Conservation (phyloP, 495 filamentous ascomycete genomes). For the Cairneyella variabilis region DNA sequence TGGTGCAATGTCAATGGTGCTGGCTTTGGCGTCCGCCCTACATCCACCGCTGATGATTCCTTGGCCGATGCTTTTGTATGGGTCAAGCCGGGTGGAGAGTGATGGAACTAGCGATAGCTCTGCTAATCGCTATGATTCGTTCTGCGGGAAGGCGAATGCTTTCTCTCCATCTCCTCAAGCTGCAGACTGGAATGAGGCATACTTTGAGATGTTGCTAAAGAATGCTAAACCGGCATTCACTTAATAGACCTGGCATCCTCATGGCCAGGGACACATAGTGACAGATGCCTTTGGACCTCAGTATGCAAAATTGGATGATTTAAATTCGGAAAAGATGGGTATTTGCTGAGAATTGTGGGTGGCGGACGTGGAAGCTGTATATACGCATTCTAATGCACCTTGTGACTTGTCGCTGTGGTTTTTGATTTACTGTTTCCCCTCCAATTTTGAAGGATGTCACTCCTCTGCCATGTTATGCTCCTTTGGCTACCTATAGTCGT, state of each 20-base stretch:
- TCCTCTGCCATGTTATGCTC: no score
- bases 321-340: no score
- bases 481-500: no score
- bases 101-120: constrained; percentile 66
- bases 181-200: constrained; percentile 72
- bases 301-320: neutral
- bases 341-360: no score
- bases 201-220: constrained; percentile 63
- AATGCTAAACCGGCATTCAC: constrained; percentile 59
- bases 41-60: constrained; percentile 53
- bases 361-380: no score
- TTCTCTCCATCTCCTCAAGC: constrained; percentile 69
- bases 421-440: no score
- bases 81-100: constrained; percentile 78
- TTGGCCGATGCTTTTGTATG: constrained; percentile 75
- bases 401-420: no score
- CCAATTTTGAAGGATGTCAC: no score
- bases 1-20: constrained; percentile 80
- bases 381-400: no score
- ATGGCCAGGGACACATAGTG: neutral
- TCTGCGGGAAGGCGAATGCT: constrained; percentile 56
- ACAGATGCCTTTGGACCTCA: neutral
- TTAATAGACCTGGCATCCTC: neutral
- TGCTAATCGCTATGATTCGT: constrained; percentile 64
- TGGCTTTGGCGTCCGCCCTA: constrained; percentile 69